Percentiles rank a stretch among this genome's conserved stretches.
Evolutionary conservation across 2,329 filamentous ascomycete genomes (phyloP).

Genomic region (Phialophora macrospora): DNA sequence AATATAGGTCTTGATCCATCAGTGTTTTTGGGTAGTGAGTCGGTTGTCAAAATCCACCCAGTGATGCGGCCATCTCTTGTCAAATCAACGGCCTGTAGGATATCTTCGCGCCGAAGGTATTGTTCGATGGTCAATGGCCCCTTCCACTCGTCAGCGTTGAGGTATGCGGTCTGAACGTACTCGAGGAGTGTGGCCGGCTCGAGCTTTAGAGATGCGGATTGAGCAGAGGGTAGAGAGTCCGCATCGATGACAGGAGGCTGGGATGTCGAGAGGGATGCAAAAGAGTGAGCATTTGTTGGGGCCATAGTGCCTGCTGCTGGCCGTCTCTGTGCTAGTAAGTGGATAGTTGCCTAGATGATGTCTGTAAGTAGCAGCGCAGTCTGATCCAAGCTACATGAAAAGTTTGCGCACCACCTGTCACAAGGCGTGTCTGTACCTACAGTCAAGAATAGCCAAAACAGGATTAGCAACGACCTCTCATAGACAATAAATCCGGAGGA

Average conservation of each 20-base stretch:
- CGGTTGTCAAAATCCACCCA: conserved; percentile 64
- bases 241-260: conserved; percentile 42
- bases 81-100: conserved; percentile 57
- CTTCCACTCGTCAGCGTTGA: conserved; percentile 63
- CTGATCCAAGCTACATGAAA: background rate
- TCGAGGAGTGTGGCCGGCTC: conserved; percentile 62
- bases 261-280: conserved; percentile 13
- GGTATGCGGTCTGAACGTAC: conserved; percentile 56
- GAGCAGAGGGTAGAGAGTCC: conserved; percentile 51
- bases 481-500: background rate
- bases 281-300: conserved; percentile 2
- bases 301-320: conserved; percentile 18
- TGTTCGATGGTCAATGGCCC: conserved; percentile 59
- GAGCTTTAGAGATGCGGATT: conserved; percentile 59
- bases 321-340: conserved; percentile 13
- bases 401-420: background rate
- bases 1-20: conserved; percentile 54
- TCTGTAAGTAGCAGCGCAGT: no score
- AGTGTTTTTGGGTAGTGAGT: conserved; percentile 44
- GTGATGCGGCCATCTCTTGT: conserved; percentile 62
- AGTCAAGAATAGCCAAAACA: background rate
- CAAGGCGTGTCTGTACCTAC: conserved; percentile 8
- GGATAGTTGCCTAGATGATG: background rate
- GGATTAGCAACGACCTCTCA: background rate
- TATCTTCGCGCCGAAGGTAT: conserved; percentile 63